Conservation (phyloP, 2,329 filamentous ascomycete genomes). For the Fusarium chlamydosporum region DNA sequence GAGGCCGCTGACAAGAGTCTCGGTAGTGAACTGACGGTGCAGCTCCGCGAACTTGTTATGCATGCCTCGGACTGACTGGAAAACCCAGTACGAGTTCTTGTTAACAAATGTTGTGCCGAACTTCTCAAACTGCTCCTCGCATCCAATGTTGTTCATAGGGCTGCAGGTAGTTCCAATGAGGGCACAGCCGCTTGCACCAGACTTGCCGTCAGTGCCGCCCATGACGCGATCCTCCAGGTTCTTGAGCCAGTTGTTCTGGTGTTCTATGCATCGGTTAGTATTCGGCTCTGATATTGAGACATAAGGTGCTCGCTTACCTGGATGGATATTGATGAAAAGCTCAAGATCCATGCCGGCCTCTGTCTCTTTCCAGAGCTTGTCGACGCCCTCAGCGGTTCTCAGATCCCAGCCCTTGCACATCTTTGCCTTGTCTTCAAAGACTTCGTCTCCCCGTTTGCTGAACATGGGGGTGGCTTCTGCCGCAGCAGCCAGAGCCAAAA, state of each 20-base stretch:
- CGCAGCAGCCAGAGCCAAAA: slow-evolving; percentile 7
- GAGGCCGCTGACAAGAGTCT: slow-evolving; percentile 21
- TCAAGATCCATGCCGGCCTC: slow-evolving; percentile 16
- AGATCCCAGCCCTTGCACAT: slow-evolving; percentile 28
- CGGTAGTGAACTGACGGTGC: slow-evolving; percentile 15
- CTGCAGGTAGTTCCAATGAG: slow-evolving; percentile 4
- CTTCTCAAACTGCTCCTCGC: slow-evolving; percentile 20
- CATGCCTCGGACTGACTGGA: slow-evolving; percentile 29
- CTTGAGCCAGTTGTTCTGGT: slow-evolving; percentile 20
- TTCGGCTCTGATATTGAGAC: accelerated
- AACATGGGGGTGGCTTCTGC: neutral
- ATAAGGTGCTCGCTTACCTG: neutral
- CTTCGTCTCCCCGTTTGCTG: neutral
- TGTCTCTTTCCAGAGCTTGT: slow-evolving; percentile 25
- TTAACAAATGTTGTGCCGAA: neutral
- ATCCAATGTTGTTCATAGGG: neutral
- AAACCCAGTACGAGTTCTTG: slow-evolving; percentile 35
- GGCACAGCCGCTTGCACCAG: slow-evolving; percentile 1
- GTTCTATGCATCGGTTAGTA: neutral
- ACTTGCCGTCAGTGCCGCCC: slow-evolving; percentile 10
- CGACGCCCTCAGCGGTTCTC: slow-evolving; percentile 14
- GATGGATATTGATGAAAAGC: slow-evolving; percentile 21
- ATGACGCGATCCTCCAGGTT: slow-evolving; percentile 21
- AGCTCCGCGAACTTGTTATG: slow-evolving; percentile 24
- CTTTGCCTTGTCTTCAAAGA: slow-evolving; percentile 2